phyloP scores from a whole-genome alignment of 2,329 filamentous ascomycete genomes.

The Dothistroma septosporum region DNA sequence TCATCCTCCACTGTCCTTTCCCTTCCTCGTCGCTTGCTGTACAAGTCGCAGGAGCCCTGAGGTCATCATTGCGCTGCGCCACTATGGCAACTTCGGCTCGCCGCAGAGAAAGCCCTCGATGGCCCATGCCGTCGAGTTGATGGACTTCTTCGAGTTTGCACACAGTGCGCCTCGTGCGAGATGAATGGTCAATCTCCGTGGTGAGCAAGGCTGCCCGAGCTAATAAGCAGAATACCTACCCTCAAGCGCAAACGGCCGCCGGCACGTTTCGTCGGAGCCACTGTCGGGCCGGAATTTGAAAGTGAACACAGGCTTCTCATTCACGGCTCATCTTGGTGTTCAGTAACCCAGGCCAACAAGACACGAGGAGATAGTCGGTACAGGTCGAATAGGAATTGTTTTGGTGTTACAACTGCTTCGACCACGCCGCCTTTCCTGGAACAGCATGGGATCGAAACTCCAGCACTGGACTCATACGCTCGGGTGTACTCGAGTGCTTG shows the following conservation, averaged over 20 bases:
- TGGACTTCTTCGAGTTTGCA: too few relatives aligned
- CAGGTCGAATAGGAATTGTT: not conserved
- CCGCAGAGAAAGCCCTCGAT: too few relatives aligned
- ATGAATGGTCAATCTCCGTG: too few relatives aligned
- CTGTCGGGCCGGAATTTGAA: not conserved
- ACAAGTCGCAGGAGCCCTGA: too few relatives aligned
- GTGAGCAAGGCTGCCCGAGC: not conserved
- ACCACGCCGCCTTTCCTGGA: not conserved
- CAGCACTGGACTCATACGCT: not conserved
- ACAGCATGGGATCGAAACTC: constrained; percentile 4
- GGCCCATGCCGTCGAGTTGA: too few relatives aligned
- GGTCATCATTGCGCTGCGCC: not conserved
- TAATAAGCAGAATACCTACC: not conserved
- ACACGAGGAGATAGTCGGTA: not conserved
- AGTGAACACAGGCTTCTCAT: not conserved
- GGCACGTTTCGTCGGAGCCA: not conserved
- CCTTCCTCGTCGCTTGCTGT: not conserved
- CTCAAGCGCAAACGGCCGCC: not conserved
- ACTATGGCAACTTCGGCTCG: not conserved
- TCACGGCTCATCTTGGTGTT: not conserved
- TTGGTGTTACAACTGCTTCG: not conserved
- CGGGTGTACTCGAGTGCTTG: not conserved
- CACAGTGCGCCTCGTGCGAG: too few relatives aligned
- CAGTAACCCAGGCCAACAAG: not conserved
- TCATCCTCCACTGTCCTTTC: not conserved